Evolutionary conservation across 805 yeast genomes (phyloP), one percentile per base, ranked within the genome.

Genomic region (Metschnikowia matae): DNA sequence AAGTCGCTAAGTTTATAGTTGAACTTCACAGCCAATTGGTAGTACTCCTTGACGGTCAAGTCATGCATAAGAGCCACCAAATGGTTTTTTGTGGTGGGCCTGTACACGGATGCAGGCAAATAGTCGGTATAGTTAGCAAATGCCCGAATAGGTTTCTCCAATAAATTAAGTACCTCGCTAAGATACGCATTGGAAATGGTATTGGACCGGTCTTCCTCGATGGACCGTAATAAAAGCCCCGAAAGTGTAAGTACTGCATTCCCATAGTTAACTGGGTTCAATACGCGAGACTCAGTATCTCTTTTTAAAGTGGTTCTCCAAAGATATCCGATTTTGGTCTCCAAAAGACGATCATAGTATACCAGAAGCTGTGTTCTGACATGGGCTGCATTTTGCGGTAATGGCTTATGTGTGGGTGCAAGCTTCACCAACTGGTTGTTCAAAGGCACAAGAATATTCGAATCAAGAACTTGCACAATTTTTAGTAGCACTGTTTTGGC

Each of bases 1-100:
- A 86, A 76, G 58, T 85, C 90, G 61, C 84, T 84, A 52, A 87
- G 66, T 42, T 81, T 74, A 39, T 73, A 77, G 61, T 84, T 84
- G 64, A 83, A 86, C 57, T 78, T 77, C 35, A 85, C 69, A 31
- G 87, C 84, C 41, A 86, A 73, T 52, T 82, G 82, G 60, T 81
- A 79, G 61, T 85, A 85, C 46, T 83, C 83, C 50, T 75, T 77
- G 66, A 85, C 74, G 1, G 88, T 71, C 56, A 85, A 69, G 53
- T 85, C 88, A 62, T 85, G 86, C 37, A 87, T 64, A 40, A 80
- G 65, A 1, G 77, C 74, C 23, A 86, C 72, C 47, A 79, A 65
- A 57, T 80, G 82, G 35, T 49, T 49, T 36, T 54, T 42, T 11
- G 44, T 48, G 36, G 50, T 49, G 45, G 63, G 66, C 15, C 51